Evolutionary conservation across 78 protist species (phyloP), one percentile per base, ranked within the genome.

Genomic region (Dictyostelium discoideum): DNA sequence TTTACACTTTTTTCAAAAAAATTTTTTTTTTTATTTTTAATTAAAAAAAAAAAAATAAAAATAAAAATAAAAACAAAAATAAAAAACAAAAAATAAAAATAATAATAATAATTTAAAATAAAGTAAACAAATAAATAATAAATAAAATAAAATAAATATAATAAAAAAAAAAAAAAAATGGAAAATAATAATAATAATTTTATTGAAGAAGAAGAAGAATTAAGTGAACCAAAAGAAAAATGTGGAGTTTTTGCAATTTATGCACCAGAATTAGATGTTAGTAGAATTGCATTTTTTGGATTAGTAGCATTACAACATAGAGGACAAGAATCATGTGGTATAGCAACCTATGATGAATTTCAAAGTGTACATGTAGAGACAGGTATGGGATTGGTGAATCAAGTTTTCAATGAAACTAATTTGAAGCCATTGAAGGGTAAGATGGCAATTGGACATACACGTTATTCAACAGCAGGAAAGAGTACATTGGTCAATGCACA

Each of bases 381-480:
- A 82, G 97, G 97, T n/a, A 85, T 94, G 92, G 97, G 97, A 29
- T 54, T 94, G 22, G 97, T 94, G 9, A 87, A 87, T 37, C 97
- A 94, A 76, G 97, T 94, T 9, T 94, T 94, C 74, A 94, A 86
- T 57, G 97, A 94, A 39, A n/a, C 79, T 11, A 94, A 94, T 50
- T 54, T 94, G 63, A 94, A 94, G n/a, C 92, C 92, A 44, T 20
- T 94, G 7, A 57, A 73, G 3, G 97, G 97, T 20, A 76, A 88
- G 16, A 86, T 87, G 95, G 97, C 89, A 24, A 78, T 94, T 29
- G 97, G 97, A 72, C 97, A 94, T 87, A 87, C 93, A 22, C 85
- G 97, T 78, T 94, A 94, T 44, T 94, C 97, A 26, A 94, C 97
- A 11, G 93, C 93, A 5, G 97, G 97, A 37, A 89, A 86, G 24